These are phyloP conservation scores for Macadamia integrifolia DNA, from an alignment of 164 flowering plant genomes.

Conservation along the genomic window DNA sequence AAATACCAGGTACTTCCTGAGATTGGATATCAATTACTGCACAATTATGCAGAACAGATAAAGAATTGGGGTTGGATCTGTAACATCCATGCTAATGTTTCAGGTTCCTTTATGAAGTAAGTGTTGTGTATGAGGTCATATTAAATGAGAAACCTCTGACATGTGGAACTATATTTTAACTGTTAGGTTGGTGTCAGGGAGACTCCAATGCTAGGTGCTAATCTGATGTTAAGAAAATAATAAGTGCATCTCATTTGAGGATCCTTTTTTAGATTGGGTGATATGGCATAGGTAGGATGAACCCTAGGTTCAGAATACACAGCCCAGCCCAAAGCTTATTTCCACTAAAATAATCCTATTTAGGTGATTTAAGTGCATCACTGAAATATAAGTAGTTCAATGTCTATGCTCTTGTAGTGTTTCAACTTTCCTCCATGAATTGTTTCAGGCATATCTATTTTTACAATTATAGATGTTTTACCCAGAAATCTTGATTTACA, in stretches of 20 bases:
- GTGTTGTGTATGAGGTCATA: neutral
- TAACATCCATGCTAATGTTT: slow-evolving; percentile 49
- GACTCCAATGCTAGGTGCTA: too few species aligned
- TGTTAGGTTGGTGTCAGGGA: too few species aligned
- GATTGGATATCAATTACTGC: slow-evolving; percentile 71
- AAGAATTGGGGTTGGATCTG: slow-evolving; percentile 95
- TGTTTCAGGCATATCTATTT: neutral
- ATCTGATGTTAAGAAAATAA: too few species aligned
- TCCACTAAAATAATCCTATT: too few species aligned
- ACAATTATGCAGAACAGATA: slow-evolving; percentile 65
- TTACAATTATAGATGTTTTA: neutral
- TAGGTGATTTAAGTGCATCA: too few species aligned
- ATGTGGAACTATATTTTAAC: too few species aligned
- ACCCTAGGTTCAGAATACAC: too few species aligned
- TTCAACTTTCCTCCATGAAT: neutral
- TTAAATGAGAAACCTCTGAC: neutral
- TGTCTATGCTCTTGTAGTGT: neutral
- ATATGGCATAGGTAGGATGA: too few species aligned
- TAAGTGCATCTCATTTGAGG: too few species aligned
- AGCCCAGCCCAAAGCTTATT: too few species aligned
- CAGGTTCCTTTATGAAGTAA: slow-evolving; percentile 70
- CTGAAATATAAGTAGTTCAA: neutral
- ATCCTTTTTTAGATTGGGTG: too few species aligned
- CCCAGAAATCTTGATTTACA: neutral
- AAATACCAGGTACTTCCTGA: slow-evolving; percentile 71